phyloP scores from a whole-genome alignment of 805 yeast genomes.

The Saturnispora gosingensis region DNA sequence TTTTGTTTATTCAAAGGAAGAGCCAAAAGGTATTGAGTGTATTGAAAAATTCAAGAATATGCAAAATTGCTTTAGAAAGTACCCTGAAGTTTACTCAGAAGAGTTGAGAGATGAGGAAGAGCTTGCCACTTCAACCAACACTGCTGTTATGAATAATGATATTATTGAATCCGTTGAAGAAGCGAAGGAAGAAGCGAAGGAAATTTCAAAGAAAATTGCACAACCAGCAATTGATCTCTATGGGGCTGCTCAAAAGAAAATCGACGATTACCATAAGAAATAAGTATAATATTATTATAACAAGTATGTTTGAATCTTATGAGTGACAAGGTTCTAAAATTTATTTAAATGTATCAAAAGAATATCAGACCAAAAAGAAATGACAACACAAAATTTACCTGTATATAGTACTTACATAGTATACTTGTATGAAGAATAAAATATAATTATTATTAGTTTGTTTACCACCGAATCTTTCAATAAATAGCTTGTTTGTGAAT shows the following conservation, averaged over 20 bases:
- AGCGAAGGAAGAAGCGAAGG: constrained; percentile 16
- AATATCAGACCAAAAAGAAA: not conserved
- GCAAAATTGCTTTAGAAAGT: constrained; percentile 88
- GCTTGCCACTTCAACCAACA: constrained; percentile 16
- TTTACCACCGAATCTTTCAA: no score
- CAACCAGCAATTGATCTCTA: constrained; percentile 12
- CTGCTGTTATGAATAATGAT: constrained; percentile 15
- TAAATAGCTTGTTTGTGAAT: not conserved
- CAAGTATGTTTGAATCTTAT: not conserved
- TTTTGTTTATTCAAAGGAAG: constrained; percentile 86
- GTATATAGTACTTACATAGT: not conserved
- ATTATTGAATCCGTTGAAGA: constrained; percentile 16
- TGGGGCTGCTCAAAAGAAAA: constrained; percentile 14
- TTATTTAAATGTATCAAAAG: not conserved
- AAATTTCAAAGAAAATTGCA: constrained; percentile 5
- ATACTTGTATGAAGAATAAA: not conserved
- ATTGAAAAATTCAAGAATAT: constrained; percentile 79
- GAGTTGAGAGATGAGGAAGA: constrained; percentile 77
- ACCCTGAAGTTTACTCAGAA: constrained; percentile 91
- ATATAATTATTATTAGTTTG: not conserved
- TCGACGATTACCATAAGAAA: constrained; percentile 13
- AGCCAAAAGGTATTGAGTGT: constrained; percentile 96
- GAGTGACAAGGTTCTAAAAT: no score
- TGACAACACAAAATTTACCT: not conserved
- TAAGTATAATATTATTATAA: not conserved